Evolutionary conservation across 2,329 filamentous ascomycete genomes (phyloP), one percentile per base, ranked within the genome.

Genomic region (Coleophoma cylindrospora): DNA sequence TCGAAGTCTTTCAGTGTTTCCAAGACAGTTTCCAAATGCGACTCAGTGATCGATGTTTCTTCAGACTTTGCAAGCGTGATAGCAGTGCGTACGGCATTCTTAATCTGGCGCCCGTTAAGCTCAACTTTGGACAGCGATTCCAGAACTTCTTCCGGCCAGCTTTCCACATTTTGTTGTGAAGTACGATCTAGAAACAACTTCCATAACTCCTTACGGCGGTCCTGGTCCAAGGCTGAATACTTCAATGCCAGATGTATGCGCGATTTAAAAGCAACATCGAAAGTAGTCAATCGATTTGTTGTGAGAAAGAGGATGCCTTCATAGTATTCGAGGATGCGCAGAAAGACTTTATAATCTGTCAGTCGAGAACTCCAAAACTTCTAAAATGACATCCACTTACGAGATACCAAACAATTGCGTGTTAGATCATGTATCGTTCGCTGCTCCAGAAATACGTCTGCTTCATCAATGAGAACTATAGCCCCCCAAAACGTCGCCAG

Each of bases 301-400:
- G 66, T 71, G 0, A 71, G 61, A 51, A 70, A 66, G 9, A 67
- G 59, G 45, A 70, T 66, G 48, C 70, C 70, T 32, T 62, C 52
- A 47, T 68, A 70, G 50, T 70, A 69, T 34, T 68, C 63, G 15
- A 72, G 54, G 21, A 61, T 57, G 19, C 67, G 61, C 38, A 72
- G 61, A 44, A 65, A 60, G 37, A 64, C 62, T 33, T 22, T 4
- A n/a, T 32, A 11, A 14, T 44, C 3, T 2, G 36, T 38, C 13
- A 38, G 50, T n/a, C 33, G 19, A 51, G 19, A 14, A 10, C 19
- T 34, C 11, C 4, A 13, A 17, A 22, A 27, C n/a, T 5, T 14
- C 9, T 5, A 27, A 15, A 32, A 13, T 14, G 21, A 9, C 17
- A 19, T 41, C 3, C 5, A 44, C 41, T 33, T 15, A 44, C 41